phyloP scores from a whole-genome alignment of 2,329 filamentous ascomycete species.

The Neopestalotiopsis rosae region DNA sequence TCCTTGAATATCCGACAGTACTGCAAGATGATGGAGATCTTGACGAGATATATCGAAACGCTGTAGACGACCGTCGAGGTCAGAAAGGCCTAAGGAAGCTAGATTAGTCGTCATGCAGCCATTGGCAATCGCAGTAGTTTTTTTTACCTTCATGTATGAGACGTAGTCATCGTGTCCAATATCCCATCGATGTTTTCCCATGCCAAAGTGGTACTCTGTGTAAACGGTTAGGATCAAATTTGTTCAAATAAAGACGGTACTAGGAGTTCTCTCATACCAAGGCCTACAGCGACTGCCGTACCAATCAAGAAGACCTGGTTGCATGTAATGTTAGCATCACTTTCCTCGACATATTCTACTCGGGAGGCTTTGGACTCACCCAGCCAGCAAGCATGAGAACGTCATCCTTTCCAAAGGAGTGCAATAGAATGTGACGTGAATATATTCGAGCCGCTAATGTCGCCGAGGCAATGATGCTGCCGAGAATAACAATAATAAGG shows the following conservation, averaged over 20 bases:
- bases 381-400: background rate
- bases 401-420: conserved; percentile 10
- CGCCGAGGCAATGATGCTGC: background rate
- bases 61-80: conserved; percentile 11
- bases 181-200: background rate
- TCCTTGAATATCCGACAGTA: conserved; percentile 18
- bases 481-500: background rate
- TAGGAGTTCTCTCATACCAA: background rate
- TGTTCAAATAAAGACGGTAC: too few species aligned
- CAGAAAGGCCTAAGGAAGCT: conserved; percentile 1
- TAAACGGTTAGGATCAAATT: background rate
- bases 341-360: background rate
- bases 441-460: background rate
- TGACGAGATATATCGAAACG: conserved; percentile 14
- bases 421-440: conserved; percentile 5
- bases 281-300: conserved; percentile 4
- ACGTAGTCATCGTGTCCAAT: background rate
- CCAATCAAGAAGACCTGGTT: background rate
- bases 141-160: conserved; percentile 7
- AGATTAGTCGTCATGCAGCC: background rate
- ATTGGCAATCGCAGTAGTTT: background rate
- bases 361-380: background rate
- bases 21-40: conserved; percentile 16
- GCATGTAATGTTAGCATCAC: background rate
- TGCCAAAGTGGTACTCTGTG: conserved; percentile 10